Base-by-base conservation (phyloP, 2,329 filamentous ascomycete genomes). In the Fusarium gaditjirri region DNA sequence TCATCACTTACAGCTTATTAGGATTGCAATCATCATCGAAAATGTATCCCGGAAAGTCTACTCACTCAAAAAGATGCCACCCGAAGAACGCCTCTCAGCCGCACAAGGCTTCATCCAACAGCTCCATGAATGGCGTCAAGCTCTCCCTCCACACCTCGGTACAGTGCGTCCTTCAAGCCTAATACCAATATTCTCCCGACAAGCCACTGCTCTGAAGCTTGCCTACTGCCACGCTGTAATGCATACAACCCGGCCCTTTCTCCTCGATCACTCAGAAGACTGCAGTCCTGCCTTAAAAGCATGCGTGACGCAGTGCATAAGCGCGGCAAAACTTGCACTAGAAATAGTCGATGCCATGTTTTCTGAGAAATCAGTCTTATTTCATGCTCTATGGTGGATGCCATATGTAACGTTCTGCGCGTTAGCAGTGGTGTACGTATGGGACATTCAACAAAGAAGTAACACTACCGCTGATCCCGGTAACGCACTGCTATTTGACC, bases 201-300 rank as follows among this genome's bases (percentile, higher is more conserved):
- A 90, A 68, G 84, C 87, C 5, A 85, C 82, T 1, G 87, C 88
- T 2, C 77, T 90, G 14, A 86, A 85, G 42, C 79, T 90, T 0
- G 87, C 87, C 0, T 85, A 89, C 68, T 84, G 83, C 8, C 88
- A 90, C 58, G 86, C 87, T 5, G 81, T 87, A 13, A 87, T 90
- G 74, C 83, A 90, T 23, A 84, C 86, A 11, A 88, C 87, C 50
- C 84, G 88, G 0, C 84, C 86, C 0, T 87, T 89, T 47, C 81
- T 90, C 1, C 80, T 90, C 0, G 81, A 61, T 44, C 79, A 73
- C n/a, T 65, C 74, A 12, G 68, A 55, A 41, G 50, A 68, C 23
- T 58, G 65, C 31, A 50, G 44, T 50, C 64, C 64, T 2, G 39
- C 39, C 0, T 11, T 67, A 7, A 29, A 77, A 25, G 54, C 76